Base-by-base conservation (phyloP, 352 stramenopile species). In the Saprolegnia parasitica region DNA sequence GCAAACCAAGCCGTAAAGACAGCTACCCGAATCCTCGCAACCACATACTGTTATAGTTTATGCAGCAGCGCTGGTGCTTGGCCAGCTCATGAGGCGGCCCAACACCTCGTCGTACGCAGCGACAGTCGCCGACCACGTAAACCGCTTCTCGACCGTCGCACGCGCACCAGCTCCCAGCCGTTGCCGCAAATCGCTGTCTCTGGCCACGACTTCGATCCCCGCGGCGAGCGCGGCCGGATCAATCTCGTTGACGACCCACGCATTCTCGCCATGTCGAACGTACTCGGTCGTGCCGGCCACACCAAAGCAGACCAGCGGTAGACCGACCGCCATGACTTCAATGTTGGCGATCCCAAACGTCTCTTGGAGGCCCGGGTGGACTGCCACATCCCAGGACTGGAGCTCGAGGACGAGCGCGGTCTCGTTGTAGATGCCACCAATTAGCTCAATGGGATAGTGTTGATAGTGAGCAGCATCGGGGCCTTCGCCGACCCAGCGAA, bases 311-410 rank as follows among this genome's bases (percentile, higher is more conserved):
- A 85, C 71, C 26, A 86, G 56, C 15, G 79, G 78, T 0, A 73
- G 55, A 6, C 71, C 74, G 11, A 77, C 42, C 16, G 72, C 67
- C 74, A 86, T 78, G 2, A 74, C 78, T 57, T 86, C 79, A 32
- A 86, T 56, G 45, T 86, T 86, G 8, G 71, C 67, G 24, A 86
- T 81, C 65, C 74, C 83, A 67, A 86, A 87, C 10, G 79, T 86
- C 52, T 86, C 79, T 60, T 24, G 52, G 11, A 60, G 35, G 11
- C 52, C 52, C 11, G 52, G 52, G 20, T 40, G 24, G 4, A 60
- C 52, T 16, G 52, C 52, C 11, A 60, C 2, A 24, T 60, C 52
- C 52, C 52, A 60, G 3, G 52, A 60, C 35, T 60, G 52, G 24
- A 60, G 52, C 35, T 60, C 52, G 24, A 4, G 52, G 24, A 60